Base-by-base conservation (phyloP, 768 basidiomycete genomes). In the Podaxis rugospora region DNA sequence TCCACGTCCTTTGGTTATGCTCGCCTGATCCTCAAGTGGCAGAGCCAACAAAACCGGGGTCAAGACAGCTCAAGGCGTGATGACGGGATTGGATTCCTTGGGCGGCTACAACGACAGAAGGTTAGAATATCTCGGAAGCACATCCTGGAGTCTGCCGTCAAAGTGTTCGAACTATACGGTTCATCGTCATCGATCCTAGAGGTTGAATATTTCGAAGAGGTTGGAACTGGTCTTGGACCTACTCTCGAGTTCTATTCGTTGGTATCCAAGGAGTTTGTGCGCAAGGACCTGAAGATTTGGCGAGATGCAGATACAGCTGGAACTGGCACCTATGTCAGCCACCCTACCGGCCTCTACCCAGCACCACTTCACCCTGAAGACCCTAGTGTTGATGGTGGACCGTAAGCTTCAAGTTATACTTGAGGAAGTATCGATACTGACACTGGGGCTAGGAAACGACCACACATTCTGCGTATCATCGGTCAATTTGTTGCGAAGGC, bases 221-320 rank as follows among this genome's bases (percentile, higher is more conserved):
- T 98, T 51, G 97, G 97, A 18, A 98, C 96, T 6, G 97, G 97
- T 18, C 78, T 99, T 10, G 97, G 97, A 2, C 97, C 97, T 5
- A 98, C 97, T 25, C 81, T 98, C 23, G 97, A 99, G 75, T 99
- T 99, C 76, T 99, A 98, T 73, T 92, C 95, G n/a, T 76, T 98
- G 53, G 97, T 95, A 6, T 96, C 93, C 46, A 91, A 88, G 67
- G 97, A 98, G 73, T 98, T 98, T 71, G 94, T 94, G 0, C 80
- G 92, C 57, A 85, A 89, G 67, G 87, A 92, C 62, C 76, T 98
- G 66, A 90, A 91, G 74, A 82, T 98, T 32, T 98, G 97, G 97
- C 82, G 94, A 61, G 93, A 94, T 68, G 86, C 87, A 1, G 94
- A 97, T 63, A 74, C 81, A 11, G 71, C 76, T 55, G 79, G 81